phyloP scores from a whole-genome alignment of 2,329 filamentous ascomycete genomes.

The Proliferodiscus dingleyae region DNA sequence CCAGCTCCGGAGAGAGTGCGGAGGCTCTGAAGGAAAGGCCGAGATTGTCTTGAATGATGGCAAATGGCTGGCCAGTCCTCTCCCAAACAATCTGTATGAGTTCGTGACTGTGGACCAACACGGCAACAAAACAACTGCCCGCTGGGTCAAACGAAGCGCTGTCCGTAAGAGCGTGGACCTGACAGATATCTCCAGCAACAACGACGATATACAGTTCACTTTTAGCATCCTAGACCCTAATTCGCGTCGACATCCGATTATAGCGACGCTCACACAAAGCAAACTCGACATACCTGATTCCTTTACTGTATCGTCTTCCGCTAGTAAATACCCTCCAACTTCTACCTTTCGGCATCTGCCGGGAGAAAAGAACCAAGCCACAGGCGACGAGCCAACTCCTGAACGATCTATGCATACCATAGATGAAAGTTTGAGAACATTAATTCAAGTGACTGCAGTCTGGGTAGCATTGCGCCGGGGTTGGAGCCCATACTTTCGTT shows the following conservation, averaged over 20 bases:
- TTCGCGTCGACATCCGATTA: conserved; percentile 66
- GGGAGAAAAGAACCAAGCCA: conserved; percentile 8
- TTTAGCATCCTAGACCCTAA: conserved; percentile 72
- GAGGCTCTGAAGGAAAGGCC: conserved; percentile 33
- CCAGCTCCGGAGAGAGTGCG: conserved; percentile 50
- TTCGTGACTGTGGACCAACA: conserved; percentile 52
- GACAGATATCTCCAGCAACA: conserved; percentile 25
- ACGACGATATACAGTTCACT: conserved; percentile 55
- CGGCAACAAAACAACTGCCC: conserved; percentile 54
- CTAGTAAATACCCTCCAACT: conserved; percentile 39
- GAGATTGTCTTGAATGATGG: conserved; percentile 66
- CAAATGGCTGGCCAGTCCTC: conserved; percentile 50
- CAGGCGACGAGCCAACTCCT: conserved; percentile 20
- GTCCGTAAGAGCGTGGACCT: conserved; percentile 32
- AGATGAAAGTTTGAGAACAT: conserved; percentile 40
- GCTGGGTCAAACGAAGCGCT: conserved; percentile 58
- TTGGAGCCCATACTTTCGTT: conserved; percentile 37
- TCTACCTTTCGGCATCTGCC: conserved; percentile 14
- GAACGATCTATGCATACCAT: conserved; percentile 36
- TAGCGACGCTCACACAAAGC: conserved; percentile 60
- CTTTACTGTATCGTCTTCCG: conserved; percentile 53
- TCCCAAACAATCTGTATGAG: conserved; percentile 57
- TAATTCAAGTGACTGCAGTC: conserved; percentile 49
- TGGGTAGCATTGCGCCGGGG: conserved; percentile 47
- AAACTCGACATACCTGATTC: conserved; percentile 65